Base-by-base conservation (phyloP, 2,329 filamentous ascomycete genomes). In the Botrytis deweyae region DNA sequence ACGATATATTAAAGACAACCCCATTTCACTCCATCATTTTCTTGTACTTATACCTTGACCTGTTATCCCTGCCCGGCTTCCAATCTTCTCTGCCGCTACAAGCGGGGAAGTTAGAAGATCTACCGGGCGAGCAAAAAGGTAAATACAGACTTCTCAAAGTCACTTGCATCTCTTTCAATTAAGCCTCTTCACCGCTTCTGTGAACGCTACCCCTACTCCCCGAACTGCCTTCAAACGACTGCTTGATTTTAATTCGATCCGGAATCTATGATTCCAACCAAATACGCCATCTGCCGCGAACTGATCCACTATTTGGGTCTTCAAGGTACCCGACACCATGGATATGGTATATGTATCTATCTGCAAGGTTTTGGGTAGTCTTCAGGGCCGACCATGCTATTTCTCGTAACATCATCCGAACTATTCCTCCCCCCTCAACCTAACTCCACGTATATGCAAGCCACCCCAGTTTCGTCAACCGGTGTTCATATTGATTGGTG, bases 271-370 rank as follows among this genome's bases (percentile, higher is more conserved):
- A 69, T 69, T 44, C 61, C 29, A 44, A 66, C 52, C 40, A 68
- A 72, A 61, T 25, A 49, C 71, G 71, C 71, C 71, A 72, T 61
- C 71, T 72, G 52, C 71, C 71, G 71, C 58, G 40, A 61, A 68
- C 29, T 61, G 59, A 68, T 62, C 71, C 64, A 68, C 55, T 69
- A 18, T 20, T 44, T 72, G 70, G 63, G 63, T 72, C 63, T 64
- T 67, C 68, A 72, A 62, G 52, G 52, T 72, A 72, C 63, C 71
- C 71, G 71, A 68, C 36, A 59, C 71, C 71, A 55, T 72, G 71
- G 71, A n/a, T 59, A 33, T 68, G 64, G 71, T 72, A 68, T 36
- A 72, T 72, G 49, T 68, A 38, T 67, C 58, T 52, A 20, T 72
- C 63, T 69, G 38, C 71, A 72, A 68, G 71, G 63, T 61, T 68